Percentiles rank a stretch among this genome's conserved stretches.
Evolutionary conservation across 768 basidiomycete genomes (phyloP).

Genomic region (Suillus brevipes): DNA sequence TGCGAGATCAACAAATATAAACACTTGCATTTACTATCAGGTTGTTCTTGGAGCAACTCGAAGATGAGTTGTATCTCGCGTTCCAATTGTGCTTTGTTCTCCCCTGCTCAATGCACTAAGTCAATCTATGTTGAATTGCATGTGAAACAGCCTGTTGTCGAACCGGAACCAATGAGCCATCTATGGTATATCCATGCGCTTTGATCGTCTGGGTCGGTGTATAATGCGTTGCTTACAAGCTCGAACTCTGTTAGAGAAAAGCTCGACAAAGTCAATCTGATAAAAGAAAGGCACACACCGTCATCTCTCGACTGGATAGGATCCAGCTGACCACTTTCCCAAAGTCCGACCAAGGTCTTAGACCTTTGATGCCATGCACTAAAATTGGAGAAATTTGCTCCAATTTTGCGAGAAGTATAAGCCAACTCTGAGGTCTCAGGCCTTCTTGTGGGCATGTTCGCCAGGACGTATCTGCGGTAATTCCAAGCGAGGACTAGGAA

Average conservation of each 20-base stretch:
- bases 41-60: slow-evolving; percentile 84
- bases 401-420: slow-evolving; percentile 90
- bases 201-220: slow-evolving; percentile 95
- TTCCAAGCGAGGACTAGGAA: slow-evolving; percentile 88
- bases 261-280: not conserved
- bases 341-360: slow-evolving; percentile 69
- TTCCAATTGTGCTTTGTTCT: slow-evolving; percentile 55
- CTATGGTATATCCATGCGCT: slow-evolving; percentile 98
- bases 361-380: slow-evolving; percentile 99
- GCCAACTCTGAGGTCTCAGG: slow-evolving; percentile 68
- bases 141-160: slow-evolving; percentile 16
- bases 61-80: slow-evolving; percentile 79
- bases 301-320: slow-evolving; percentile 59
- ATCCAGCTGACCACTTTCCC: slow-evolving; percentile 58
- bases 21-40: slow-evolving; percentile 86
- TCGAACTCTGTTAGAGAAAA: slow-evolving; percentile 72
- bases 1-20: not conserved
- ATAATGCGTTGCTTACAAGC: slow-evolving; percentile 89
- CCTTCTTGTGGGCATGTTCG: slow-evolving; percentile 59
- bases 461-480: slow-evolving; percentile 85
- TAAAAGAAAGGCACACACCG: slow-evolving; percentile 44
- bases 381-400: slow-evolving; percentile 94
- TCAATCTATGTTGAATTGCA: not conserved
- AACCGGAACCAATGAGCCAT: slow-evolving; percentile 89
- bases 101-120: slow-evolving; percentile 42